phyloP scores from a whole-genome alignment of 108 stramenopile species.

The Schizochytrium sp. region DNA sequence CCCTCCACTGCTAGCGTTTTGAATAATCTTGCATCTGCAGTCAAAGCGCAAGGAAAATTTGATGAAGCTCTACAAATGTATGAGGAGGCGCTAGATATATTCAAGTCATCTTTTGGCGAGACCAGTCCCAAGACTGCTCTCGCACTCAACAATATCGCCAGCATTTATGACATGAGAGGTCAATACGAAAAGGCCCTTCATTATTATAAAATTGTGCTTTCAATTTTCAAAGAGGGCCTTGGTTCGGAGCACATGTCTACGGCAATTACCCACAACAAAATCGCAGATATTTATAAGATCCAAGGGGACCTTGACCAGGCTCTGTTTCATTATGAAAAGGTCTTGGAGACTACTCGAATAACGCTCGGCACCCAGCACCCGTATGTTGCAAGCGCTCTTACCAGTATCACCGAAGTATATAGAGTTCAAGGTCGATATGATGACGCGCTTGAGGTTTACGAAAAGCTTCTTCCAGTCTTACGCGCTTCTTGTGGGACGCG shows the following conservation, averaged over 20 bases:
- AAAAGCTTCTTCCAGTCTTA: background rate
- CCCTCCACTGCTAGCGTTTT: background rate
- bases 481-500: too few species aligned
- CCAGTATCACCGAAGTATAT: background rate
- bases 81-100: background rate
- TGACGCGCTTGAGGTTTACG: background rate
- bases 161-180: background rate
- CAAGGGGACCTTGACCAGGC: background rate
- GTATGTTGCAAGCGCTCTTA: constrained; percentile 18
- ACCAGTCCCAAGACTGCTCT: background rate
- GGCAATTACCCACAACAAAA: constrained; percentile 28
- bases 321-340: background rate
- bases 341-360: too few species aligned
- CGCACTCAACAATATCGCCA: background rate
- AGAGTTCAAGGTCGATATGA: background rate
- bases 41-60: background rate
- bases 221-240: background rate
- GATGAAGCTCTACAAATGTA: constrained; percentile 7
- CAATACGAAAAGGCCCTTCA: background rate
- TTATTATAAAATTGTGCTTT: background rate
- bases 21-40: background rate
- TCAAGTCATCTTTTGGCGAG: background rate
- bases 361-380: background rate
- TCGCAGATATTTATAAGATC: background rate
- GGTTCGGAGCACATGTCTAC: background rate